Evolutionary conservation across 2,329 filamentous ascomycete genomes (phyloP).

Genomic region (Diaporthe batatas): DNA sequence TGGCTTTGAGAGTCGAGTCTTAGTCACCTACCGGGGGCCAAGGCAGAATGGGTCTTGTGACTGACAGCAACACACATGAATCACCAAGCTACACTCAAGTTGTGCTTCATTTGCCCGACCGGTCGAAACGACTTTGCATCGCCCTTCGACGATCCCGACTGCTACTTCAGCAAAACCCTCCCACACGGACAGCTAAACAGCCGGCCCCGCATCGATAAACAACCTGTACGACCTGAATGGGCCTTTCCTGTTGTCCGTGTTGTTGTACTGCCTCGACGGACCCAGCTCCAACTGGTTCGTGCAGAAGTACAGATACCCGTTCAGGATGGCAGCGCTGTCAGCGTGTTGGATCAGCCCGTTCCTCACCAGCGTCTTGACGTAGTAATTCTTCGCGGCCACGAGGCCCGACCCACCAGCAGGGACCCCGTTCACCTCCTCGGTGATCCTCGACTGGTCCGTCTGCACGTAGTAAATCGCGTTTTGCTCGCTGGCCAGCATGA

Average conservation of each 20-base stretch:
- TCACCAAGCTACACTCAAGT: not conserved
- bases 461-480: conserved; percentile 60
- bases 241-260: conserved; percentile 52
- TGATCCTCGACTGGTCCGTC: conserved; percentile 51
- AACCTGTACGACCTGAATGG: conserved; percentile 53
- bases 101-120: not conserved
- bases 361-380: conserved; percentile 55
- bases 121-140: no score
- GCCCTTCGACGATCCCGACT: not conserved
- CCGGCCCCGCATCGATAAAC: conserved; percentile 54
- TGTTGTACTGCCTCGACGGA: conserved; percentile 54
- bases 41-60: not conserved
- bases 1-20: not conserved
- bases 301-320: conserved; percentile 58
- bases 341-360: conserved; percentile 58
- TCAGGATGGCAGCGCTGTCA: conserved; percentile 55
- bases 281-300: conserved; percentile 56
- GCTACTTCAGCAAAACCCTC: not conserved
- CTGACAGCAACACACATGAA: not conserved
- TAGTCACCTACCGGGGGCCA: not conserved
- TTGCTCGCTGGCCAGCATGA: conserved; percentile 57
- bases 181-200: conserved; percentile 39
- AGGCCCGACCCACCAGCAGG: conserved; percentile 50
- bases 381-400: conserved; percentile 52
- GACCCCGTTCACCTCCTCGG: conserved; percentile 52